Evolutionary conservation across 495 filamentous ascomycete species (phyloP), one percentile per base, ranked within the genome.

Genomic region (Viridothelium virens): DNA sequence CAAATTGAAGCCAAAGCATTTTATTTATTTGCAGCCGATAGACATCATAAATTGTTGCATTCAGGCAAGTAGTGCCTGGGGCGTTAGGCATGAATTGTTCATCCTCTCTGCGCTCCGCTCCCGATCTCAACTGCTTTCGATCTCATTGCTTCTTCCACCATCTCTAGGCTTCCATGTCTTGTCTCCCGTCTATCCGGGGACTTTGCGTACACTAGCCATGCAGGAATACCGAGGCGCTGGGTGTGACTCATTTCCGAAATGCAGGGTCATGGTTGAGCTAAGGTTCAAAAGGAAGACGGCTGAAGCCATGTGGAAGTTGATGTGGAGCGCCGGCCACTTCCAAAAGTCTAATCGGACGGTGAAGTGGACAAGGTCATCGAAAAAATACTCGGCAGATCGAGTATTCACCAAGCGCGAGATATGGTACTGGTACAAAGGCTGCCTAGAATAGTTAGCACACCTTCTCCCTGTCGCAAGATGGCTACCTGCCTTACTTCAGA

Each of bases 1-100:
- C 53, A 59, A 59, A 59, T 59, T 59, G 53, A 59, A 59, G 53
- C 53, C 53, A 59, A 59, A 59, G 53, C 53, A 36, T 59, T 36
- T 14, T 33, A 59, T 59, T 7, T n/a, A 25, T 33, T 34, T 36
- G 53, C 4, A 14, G 9, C 7, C 36, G 3, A 6, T 34, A 59
- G 18, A 59, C 10, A 11, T 34, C 31, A 2, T 18, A 59, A 59
- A n/a, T 10, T n/a, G 11, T 14, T 9, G 53, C 0, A 36, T 36
- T 59, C 25, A 59, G 25, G 14, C 18, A 33, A 34, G 2, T 59
- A 31, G 7, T 14, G 31, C 11, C 18, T 36, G 33, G 5, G 2
- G 31, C 18, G 7, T 59, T 7, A 59, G 53, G 18, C 53, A 36
- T 36, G 6, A 59, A 7, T 59, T 59, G 48, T 5, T 18, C n/a